These are phyloP conservation scores for Erysimum pusillum DNA, from an alignment of 441 rosid genomes.

Conservation along the genomic window DNA sequence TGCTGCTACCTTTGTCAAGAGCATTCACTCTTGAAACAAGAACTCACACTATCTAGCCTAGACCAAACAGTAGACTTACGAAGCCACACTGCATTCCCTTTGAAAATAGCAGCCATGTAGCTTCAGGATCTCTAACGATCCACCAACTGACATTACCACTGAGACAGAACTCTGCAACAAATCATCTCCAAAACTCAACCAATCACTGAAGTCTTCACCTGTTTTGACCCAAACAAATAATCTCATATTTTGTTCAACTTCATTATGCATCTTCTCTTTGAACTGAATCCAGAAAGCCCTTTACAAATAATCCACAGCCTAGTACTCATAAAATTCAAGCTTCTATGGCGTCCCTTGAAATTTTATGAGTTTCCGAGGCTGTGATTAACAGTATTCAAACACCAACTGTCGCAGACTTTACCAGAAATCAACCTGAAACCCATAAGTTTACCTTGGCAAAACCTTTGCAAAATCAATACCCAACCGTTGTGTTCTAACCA, in stretches of 20 bases:
- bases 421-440: not conserved
- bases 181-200: too few relatives aligned
- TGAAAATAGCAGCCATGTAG: not conserved
- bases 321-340: not conserved
- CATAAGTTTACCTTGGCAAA: not conserved
- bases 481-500: not conserved
- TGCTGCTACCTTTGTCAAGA: not conserved
- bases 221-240: too few relatives aligned
- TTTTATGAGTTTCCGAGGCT: not conserved
- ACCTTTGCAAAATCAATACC: not conserved
- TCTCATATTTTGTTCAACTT: too few relatives aligned
- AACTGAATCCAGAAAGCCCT: not conserved
- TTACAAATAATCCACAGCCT: not conserved
- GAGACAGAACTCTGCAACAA: too few relatives aligned
- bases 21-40: not conserved
- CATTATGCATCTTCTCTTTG: too few relatives aligned
- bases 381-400: not conserved
- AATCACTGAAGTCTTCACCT: too few relatives aligned
- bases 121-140: not conserved
- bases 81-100: not conserved
- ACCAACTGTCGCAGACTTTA: not conserved
- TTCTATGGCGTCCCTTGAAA: not conserved
- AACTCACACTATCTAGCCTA: not conserved
- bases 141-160: not conserved
- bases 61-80: not conserved